Percentiles rank a stretch among this genome's conserved stretches.
Conservation (phyloP, 345 rosid genomes). For the Leavenworthia alabamica region DNA sequence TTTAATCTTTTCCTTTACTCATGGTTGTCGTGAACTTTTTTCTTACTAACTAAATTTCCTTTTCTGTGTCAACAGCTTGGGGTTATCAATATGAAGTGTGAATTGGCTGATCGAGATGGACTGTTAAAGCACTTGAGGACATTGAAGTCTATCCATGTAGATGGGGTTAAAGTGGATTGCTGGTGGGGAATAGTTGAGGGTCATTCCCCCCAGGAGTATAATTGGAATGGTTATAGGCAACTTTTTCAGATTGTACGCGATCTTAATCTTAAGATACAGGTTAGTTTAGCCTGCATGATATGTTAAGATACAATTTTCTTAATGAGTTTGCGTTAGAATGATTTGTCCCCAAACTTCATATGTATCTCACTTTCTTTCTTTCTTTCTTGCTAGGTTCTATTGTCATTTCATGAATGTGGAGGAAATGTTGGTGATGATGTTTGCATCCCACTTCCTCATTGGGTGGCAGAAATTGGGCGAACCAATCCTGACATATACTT, state of each 20-base stretch:
- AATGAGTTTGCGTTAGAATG: not conserved
- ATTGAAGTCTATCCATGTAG: constrained; percentile 69
- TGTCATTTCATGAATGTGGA: constrained; percentile 99
- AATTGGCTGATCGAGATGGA: constrained; percentile 80
- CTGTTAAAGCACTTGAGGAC: constrained; percentile 67
- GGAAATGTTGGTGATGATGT: constrained; percentile 98
- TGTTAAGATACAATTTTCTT: not conserved
- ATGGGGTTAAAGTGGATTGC: constrained; percentile 90
- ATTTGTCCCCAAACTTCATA: not conserved
- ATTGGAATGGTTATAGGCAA: constrained; percentile 85
- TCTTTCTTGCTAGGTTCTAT: constrained; percentile 57
- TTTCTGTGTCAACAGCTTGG: constrained; percentile 57
- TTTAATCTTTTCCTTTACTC: constrained; percentile 3
- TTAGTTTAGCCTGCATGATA: constrained; percentile 23
- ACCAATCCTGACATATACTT: constrained; percentile 87
- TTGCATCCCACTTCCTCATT: constrained; percentile 91
- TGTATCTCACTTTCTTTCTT: not conserved
- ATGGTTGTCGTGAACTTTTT: not conserved
- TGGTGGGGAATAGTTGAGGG: constrained; percentile 99
- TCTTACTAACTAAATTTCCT: not conserved
- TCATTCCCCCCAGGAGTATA: constrained; percentile 77
- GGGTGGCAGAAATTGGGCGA: constrained; percentile 96
- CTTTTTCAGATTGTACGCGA: constrained; percentile 77
- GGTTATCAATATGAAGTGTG: constrained; percentile 85
- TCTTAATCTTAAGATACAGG: constrained; percentile 85